Evolutionary conservation across 2,329 filamentous ascomycete genomes (phyloP).

Genomic region (Diaporthe vaccinii): DNA sequence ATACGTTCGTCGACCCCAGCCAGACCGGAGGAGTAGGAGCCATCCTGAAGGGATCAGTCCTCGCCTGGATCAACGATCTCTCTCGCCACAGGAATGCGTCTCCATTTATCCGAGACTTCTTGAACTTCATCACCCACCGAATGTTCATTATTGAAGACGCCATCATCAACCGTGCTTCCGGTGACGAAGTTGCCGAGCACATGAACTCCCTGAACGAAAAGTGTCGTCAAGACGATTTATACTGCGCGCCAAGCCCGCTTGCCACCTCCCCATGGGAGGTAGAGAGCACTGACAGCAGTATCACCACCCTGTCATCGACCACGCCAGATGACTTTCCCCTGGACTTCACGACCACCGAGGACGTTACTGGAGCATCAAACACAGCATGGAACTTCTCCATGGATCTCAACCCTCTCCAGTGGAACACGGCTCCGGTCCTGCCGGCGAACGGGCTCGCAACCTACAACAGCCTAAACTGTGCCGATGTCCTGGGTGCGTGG

Average conservation of each 20-base stretch:
- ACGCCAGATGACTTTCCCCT: slow-evolving; percentile 35
- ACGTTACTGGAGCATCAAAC: slow-evolving; percentile 21
- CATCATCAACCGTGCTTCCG: slow-evolving; percentile 36
- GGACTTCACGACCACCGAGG: slow-evolving; percentile 30
- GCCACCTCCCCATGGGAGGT: slow-evolving; percentile 24
- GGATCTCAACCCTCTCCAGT: slow-evolving; percentile 34
- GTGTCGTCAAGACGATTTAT: slow-evolving; percentile 38
- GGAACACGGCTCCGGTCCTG: slow-evolving; percentile 39
- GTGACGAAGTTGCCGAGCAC: slow-evolving; percentile 40
- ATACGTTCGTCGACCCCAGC: slow-evolving; percentile 38
- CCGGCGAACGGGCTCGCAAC: neutral
- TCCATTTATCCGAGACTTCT: slow-evolving; percentile 41
- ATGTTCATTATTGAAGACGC: slow-evolving; percentile 42
- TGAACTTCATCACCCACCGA: slow-evolving; percentile 41
- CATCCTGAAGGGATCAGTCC: slow-evolving; percentile 40
- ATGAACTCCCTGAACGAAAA: slow-evolving; percentile 37
- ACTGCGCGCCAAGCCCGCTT: slow-evolving; percentile 33
- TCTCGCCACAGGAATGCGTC: slow-evolving; percentile 39
- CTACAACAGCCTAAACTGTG: slow-evolving; percentile 36
- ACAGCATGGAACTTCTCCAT: slow-evolving; percentile 36
- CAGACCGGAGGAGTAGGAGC: slow-evolving; percentile 40
- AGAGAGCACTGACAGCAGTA: slow-evolving; percentile 31
- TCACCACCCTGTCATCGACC: slow-evolving; percentile 21
- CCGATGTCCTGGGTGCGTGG: slow-evolving; percentile 37
- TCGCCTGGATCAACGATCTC: slow-evolving; percentile 42